Percentiles rank a stretch among this genome's conserved stretches.
Evolutionary conservation across 257 asterid species (phyloP).

Genomic region (Lavandula angustifolia): DNA sequence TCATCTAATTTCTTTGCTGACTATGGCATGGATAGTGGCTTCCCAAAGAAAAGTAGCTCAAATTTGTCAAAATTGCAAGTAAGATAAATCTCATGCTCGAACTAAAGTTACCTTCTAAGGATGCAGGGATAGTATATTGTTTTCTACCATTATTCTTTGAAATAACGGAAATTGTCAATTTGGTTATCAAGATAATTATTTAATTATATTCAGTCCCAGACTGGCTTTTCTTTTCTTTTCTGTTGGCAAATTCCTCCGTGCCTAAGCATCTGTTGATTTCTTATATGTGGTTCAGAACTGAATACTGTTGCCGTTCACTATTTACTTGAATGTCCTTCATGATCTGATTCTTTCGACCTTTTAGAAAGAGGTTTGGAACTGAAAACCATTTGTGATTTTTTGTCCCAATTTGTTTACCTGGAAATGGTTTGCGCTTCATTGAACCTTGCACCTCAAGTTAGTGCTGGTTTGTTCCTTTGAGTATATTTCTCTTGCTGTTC

Average conservation of each 20-base stretch:
- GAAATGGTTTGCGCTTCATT: constrained; percentile 4
- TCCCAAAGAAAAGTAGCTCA: constrained; percentile 70
- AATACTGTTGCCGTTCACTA: neutral
- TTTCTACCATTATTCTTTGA: constrained; percentile 12
- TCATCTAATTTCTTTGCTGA: constrained; percentile 82
- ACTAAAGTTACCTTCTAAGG: constrained; percentile 24
- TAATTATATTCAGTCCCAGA: neutral
- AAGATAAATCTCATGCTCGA: constrained; percentile 38
- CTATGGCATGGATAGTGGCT: constrained; percentile 87
- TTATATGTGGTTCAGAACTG: constrained; percentile 9
- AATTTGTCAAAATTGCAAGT: constrained; percentile 73
- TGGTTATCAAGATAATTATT: constrained; percentile 2
- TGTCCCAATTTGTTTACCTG: neutral
- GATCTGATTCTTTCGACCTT: neutral
- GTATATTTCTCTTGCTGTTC: constrained; percentile 11
- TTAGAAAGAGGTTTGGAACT: neutral
- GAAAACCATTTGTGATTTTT: neutral
- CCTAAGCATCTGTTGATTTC: constrained; percentile 17
- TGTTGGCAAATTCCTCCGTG: constrained; percentile 6
- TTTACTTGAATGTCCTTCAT: neutral
- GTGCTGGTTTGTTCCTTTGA: neutral
- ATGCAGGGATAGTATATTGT: constrained; percentile 6
- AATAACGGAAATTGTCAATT: constrained; percentile 1
- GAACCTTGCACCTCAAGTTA: neutral
- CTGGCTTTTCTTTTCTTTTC: neutral